These are phyloP conservation scores for Ceratocystis destructans DNA, from an alignment of 2,329 filamentous ascomycete species.

Conservation along the genomic window DNA sequence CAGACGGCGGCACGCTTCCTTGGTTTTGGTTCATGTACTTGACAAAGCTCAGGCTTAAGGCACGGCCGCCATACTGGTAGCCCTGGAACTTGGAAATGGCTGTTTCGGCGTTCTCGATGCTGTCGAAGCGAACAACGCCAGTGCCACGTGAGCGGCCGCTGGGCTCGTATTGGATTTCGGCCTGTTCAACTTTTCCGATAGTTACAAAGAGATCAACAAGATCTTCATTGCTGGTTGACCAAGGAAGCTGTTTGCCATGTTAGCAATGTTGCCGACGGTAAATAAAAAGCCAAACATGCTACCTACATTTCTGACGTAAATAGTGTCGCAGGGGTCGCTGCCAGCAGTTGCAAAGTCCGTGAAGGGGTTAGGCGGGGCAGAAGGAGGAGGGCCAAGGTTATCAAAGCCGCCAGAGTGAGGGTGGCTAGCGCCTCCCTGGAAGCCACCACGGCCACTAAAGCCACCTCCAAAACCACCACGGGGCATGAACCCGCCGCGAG, in stretches of 20 bases:
- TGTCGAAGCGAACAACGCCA: slow-evolving; percentile 91
- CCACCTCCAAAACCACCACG: slow-evolving; percentile 35
- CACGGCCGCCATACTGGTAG: slow-evolving; percentile 92
- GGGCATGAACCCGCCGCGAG: slow-evolving; percentile 37
- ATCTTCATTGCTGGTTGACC: slow-evolving; percentile 98
- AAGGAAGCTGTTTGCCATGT: slow-evolving; percentile 56
- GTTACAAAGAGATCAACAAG: slow-evolving; percentile 92
- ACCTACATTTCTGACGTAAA: slow-evolving; percentile 95
- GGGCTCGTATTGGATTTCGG: slow-evolving; percentile 97
- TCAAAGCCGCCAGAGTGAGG: slow-evolving; percentile 35
- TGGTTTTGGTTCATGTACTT: slow-evolving; percentile 60
- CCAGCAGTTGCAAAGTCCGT: slow-evolving; percentile 84
- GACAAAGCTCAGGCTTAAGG: slow-evolving; percentile 83
- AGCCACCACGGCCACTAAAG: slow-evolving; percentile 28
- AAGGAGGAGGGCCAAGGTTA: slow-evolving; percentile 30
- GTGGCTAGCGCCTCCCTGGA: slow-evolving; percentile 21
- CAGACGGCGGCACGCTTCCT: background rate
- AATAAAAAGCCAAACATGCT: background rate
- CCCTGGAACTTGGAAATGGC: slow-evolving; percentile 95
- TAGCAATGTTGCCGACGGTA: slow-evolving; percentile 14
- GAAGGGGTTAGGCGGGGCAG: slow-evolving; percentile 66
- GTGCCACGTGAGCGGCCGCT: slow-evolving; percentile 90
- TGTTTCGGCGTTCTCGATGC: slow-evolving; percentile 70
- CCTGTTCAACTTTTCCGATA: slow-evolving; percentile 93
- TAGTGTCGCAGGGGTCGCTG: slow-evolving; percentile 67